Evolutionary conservation across 2,329 filamentous ascomycete species (phyloP).

Genomic region (Huntiella decipiens): DNA sequence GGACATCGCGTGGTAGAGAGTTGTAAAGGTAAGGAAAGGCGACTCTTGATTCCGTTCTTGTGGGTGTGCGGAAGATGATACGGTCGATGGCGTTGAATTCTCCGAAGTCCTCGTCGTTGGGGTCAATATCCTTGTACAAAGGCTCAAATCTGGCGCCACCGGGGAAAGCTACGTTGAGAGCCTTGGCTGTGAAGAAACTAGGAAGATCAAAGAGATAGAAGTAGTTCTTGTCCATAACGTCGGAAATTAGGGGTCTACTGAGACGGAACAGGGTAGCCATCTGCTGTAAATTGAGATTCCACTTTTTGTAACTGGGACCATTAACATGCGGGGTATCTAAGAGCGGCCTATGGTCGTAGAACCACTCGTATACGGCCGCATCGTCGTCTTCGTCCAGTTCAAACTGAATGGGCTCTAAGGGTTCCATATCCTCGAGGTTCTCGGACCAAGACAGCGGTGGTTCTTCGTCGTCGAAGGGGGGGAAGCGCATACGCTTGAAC

Average conservation of each 20-base stretch:
- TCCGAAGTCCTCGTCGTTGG: conserved; percentile 96
- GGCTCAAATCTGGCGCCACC: conserved; percentile 94
- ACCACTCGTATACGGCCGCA: conserved; percentile 81
- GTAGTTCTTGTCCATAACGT: conserved; percentile 90
- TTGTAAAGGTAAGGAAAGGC: conserved; percentile 94
- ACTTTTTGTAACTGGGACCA: conserved; percentile 86
- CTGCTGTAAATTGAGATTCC: conserved; percentile 83
- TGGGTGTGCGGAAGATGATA: conserved; percentile 92
- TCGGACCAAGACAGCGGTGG: conserved; percentile 95
- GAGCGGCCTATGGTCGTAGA: conserved; percentile 85
- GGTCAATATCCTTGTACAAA: conserved; percentile 94
- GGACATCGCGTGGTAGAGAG: conserved; percentile 82
- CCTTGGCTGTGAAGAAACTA: conserved; percentile 90
- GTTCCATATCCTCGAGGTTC: conserved; percentile 96
- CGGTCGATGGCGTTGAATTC: conserved; percentile 99
- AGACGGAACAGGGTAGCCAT: conserved; percentile 92
- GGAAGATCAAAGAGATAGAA: conserved; percentile 94
- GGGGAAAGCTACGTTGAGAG: conserved; percentile 91
- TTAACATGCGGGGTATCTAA: conserved; percentile 87
- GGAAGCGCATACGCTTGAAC: conserved; percentile 98
- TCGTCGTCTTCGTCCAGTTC: conserved; percentile 92
- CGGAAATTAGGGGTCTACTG: conserved; percentile 75
- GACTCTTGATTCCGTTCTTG: conserved; percentile 88
- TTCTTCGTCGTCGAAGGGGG: conserved; percentile 96
- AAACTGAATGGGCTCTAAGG: conserved; percentile 94